Conservation (phyloP, 2,329 filamentous ascomycete species). For the Fusarium pseudocircinatum region DNA sequence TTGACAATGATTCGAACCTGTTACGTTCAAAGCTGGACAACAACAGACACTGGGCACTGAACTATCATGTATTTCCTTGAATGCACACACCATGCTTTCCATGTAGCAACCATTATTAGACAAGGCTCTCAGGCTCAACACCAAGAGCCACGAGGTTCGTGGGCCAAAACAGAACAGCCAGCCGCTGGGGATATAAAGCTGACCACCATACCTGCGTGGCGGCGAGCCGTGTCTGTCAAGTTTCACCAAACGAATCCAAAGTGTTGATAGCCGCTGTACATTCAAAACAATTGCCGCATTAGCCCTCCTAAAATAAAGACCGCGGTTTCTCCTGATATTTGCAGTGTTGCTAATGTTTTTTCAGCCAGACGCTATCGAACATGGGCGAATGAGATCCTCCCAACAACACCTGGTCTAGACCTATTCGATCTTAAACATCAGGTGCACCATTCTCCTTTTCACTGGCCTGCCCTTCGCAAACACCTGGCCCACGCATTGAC, state of each 20-base stretch:
- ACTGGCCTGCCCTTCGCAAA: conserved; percentile 26
- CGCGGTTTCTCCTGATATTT: conserved; percentile 17
- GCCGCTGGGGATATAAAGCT: not conserved
- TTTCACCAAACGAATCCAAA: not conserved
- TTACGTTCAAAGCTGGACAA: conserved; percentile 1
- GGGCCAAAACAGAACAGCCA: not conserved
- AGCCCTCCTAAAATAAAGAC: conserved; percentile 5
- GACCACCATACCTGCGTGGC: conserved; percentile 5
- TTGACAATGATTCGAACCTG: conserved; percentile 1
- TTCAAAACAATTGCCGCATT: conserved; percentile 1
- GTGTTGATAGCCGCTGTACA: not conserved
- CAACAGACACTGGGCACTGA: not conserved
- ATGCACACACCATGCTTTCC: not conserved
- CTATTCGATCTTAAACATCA: conserved; percentile 27
- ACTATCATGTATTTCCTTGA: conserved; percentile 8
- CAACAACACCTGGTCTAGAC: conserved; percentile 12
- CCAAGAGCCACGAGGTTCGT: not conserved
- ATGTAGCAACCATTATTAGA: conserved; percentile 10
- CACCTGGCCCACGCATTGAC: conserved; percentile 31
- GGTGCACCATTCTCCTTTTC: conserved; percentile 27
- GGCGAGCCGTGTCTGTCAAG: conserved; percentile 5
- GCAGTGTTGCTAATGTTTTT: conserved; percentile 2
- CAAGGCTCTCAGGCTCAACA: not conserved
- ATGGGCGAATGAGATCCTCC: conserved; percentile 16
- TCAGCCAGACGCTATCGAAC: conserved; percentile 12